Evolutionary conservation across 192 early-diverging fungal species (phyloP).

Genomic region (Coemansia guatemalensis): DNA sequence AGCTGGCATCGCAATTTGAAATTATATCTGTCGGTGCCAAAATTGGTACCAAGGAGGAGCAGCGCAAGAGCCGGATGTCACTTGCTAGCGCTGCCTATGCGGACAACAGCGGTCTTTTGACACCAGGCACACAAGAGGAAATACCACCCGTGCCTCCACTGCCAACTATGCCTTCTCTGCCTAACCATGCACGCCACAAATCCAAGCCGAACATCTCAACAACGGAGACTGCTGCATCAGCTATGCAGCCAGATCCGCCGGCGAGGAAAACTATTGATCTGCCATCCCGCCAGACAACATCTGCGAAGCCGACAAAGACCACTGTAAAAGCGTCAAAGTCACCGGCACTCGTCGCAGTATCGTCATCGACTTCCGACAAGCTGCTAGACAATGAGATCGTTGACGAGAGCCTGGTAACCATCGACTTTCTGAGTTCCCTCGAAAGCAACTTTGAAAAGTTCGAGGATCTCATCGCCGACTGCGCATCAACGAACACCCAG

Average conservation of each 20-base stretch:
- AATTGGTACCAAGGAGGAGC: constrained; percentile 51
- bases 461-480: constrained; percentile 16
- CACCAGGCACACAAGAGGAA: constrained; percentile 15
- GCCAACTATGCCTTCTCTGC: constrained; percentile 11
- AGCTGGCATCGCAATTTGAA: constrained; percentile 50
- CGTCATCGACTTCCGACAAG: constrained; percentile 28
- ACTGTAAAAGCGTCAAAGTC: neutral
- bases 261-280: constrained; percentile 43
- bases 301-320: constrained; percentile 2
- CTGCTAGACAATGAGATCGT: constrained; percentile 45
- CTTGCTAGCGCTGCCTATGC: constrained; percentile 24
- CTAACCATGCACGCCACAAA: constrained; percentile 9
- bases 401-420: constrained; percentile 47
- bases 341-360: constrained; percentile 24
- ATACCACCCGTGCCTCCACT: constrained; percentile 24
- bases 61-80: constrained; percentile 50
- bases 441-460: constrained; percentile 43
- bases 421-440: constrained; percentile 49
- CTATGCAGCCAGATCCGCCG: constrained; percentile 8
- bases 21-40: constrained; percentile 42
- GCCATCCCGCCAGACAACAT: neutral
- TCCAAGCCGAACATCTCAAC: constrained; percentile 8
- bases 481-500: neutral
- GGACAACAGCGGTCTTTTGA: constrained; percentile 12
- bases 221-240: neutral